Conservation (phyloP, 371 early-diverging fungal species). For the Syncephalastrum contaminatum region DNA sequence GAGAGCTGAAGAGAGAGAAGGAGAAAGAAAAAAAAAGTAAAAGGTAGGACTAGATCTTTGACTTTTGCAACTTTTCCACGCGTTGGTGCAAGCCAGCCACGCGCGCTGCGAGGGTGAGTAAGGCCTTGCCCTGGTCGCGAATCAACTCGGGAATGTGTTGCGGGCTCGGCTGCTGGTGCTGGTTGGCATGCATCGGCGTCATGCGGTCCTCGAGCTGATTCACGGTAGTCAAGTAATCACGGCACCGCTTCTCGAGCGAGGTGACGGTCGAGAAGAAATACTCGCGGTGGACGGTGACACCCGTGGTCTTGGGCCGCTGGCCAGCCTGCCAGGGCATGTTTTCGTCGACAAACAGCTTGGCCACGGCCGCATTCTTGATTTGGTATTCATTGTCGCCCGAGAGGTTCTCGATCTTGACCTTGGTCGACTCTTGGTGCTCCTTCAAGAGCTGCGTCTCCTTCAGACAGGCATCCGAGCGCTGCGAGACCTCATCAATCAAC, state of each 20-base stretch:
- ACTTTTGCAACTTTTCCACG: conserved; percentile 34
- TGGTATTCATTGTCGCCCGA: conserved; percentile 9
- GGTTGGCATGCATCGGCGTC: conserved; percentile 1
- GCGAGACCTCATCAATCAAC: conserved; percentile 7
- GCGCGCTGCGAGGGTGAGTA: conserved; percentile 51
- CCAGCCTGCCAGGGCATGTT: background rate
- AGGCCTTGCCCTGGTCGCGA: conserved; percentile 49
- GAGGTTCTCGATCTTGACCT: background rate
- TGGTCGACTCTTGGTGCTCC: conserved; percentile 5
- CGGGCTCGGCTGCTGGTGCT: background rate
- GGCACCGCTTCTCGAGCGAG: background rate
- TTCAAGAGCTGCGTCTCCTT: conserved; percentile 10
- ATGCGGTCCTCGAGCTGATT: conserved; percentile 11
- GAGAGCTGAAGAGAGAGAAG: too few relatives aligned
- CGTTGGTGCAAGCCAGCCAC: conserved; percentile 54
- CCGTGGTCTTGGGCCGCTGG: conserved; percentile 1
- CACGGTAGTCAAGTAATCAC: conserved; percentile 3
- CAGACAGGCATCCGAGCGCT: conserved; percentile 1
- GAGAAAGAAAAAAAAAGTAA: too few relatives aligned
- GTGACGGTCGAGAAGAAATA: conserved; percentile 7
- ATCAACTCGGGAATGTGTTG: conserved; percentile 30
- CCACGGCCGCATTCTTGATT: conserved; percentile 10
- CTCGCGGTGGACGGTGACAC: conserved; percentile 1
- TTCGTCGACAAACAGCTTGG: conserved; percentile 6
- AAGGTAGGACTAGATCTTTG: too few relatives aligned